Evolutionary conservation across 352 stramenopile species (phyloP).

Genomic region (Pythium plurisporium): DNA sequence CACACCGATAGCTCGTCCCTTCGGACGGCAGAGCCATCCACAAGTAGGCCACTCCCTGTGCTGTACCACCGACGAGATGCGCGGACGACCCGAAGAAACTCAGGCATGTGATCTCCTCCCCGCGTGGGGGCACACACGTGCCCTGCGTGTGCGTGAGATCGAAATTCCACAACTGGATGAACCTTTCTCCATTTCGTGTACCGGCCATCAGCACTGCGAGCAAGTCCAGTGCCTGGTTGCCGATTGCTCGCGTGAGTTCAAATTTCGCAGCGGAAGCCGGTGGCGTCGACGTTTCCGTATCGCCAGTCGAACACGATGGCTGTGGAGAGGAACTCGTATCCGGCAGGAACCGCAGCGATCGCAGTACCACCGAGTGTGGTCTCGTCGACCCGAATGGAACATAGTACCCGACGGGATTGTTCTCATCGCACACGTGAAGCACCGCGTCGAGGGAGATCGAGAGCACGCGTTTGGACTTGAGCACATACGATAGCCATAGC

Average conservation of each 20-base stretch:
- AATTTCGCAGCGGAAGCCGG: constrained; percentile 22
- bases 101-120: constrained; percentile 50
- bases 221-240: constrained; percentile 43
- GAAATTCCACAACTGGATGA: constrained; percentile 77
- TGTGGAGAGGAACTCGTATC: neutral
- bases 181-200: constrained; percentile 36
- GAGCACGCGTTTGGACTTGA: constrained; percentile 58
- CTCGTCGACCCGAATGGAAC: constrained; percentile 49
- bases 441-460: constrained; percentile 53
- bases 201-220: constrained; percentile 44
- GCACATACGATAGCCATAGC: constrained; percentile 48
- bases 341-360: constrained; percentile 49
- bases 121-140: constrained; percentile 35
- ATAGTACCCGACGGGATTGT: constrained; percentile 67
- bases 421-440: constrained; percentile 67
- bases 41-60: constrained; percentile 37
- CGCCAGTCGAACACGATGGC: neutral
- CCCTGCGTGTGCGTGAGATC: constrained; percentile 59
- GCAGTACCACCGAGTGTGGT: constrained; percentile 54
- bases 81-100: constrained; percentile 35
- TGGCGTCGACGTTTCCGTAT: neutral
- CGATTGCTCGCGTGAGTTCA: constrained; percentile 46
- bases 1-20: neutral
- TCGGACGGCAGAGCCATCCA: constrained; percentile 27
- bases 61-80: constrained; percentile 50